phyloP scores from a whole-genome alignment of 2,329 filamentous ascomycete species.

The Clarireedia homoeocarpa region DNA sequence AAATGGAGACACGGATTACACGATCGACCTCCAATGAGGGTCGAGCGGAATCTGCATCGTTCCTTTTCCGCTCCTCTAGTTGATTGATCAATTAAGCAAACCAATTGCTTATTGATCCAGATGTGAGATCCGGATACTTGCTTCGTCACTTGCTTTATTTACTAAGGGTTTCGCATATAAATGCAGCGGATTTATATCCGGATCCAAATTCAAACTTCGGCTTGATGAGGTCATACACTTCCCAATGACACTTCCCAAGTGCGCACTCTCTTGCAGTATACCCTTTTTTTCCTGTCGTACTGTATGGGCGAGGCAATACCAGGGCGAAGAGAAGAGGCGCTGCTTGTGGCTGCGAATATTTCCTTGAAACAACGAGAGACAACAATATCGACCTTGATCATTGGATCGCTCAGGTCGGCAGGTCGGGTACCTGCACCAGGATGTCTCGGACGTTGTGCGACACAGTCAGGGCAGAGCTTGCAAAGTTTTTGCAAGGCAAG shows the following conservation, averaged over 20 bases:
- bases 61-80: background rate
- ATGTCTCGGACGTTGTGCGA: conserved; percentile 7
- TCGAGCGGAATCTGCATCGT: conserved; percentile 3
- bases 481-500: background rate
- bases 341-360: background rate
- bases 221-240: conserved; percentile 3
- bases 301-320: conserved; percentile 3
- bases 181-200: background rate
- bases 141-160: too few relatives aligned
- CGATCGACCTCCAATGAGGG: conserved; percentile 1
- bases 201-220: background rate
- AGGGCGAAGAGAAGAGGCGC: background rate
- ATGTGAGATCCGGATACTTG: background rate
- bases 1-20: background rate
- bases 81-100: conserved; percentile 6
- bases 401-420: conserved; percentile 7
- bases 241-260: background rate
- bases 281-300: background rate
- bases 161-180: too few relatives aligned
- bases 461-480: conserved; percentile 5
- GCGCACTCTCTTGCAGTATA: background rate
- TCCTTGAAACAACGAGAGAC: conserved; percentile 8
- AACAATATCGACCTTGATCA: conserved; percentile 5
- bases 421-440: conserved; percentile 10
- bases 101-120: background rate